Conservation (phyloP, 2,329 filamentous ascomycete species). For the Pezicula neosporulosa region DNA sequence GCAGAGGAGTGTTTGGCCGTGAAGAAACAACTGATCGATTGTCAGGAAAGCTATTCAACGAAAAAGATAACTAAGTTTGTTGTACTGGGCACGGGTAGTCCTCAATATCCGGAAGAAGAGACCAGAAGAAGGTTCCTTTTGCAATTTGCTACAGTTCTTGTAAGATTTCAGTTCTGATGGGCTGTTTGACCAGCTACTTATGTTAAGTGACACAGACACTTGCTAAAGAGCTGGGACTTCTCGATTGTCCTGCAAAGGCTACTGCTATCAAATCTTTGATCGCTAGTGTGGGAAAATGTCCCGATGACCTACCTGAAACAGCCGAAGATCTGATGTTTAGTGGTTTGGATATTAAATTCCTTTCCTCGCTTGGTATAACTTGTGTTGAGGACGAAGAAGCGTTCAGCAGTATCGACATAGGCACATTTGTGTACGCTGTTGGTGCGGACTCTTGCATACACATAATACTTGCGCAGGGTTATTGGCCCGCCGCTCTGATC, state of each 20-base stretch:
- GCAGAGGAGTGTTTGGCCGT: background rate
- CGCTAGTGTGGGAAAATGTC: background rate
- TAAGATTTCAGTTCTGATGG: background rate
- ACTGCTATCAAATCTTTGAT: background rate
- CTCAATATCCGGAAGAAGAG: background rate
- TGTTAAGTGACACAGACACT: background rate
- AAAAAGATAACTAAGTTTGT: background rate
- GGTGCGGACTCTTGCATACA: constrained; percentile 10
- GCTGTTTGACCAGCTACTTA: background rate
- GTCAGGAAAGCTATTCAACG: background rate
- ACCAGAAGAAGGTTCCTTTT: background rate
- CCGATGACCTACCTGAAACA: background rate
- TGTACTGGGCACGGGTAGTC: background rate
- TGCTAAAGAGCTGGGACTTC: background rate
- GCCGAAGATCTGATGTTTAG: background rate
- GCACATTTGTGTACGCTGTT: constrained; percentile 10
- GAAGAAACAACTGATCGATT: background rate
- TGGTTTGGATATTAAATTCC: constrained; percentile 6
- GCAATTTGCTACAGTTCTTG: background rate
- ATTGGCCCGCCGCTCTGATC: constrained; percentile 6
- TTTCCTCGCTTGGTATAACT: constrained; percentile 4
- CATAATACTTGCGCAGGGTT: constrained; percentile 2
- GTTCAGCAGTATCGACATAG: constrained; percentile 2
- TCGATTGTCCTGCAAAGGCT: background rate
- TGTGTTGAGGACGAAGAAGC: constrained; percentile 7